phyloP scores from a whole-genome alignment of 2,329 filamentous ascomycete genomes.

The Fusarium drepaniforme region DNA sequence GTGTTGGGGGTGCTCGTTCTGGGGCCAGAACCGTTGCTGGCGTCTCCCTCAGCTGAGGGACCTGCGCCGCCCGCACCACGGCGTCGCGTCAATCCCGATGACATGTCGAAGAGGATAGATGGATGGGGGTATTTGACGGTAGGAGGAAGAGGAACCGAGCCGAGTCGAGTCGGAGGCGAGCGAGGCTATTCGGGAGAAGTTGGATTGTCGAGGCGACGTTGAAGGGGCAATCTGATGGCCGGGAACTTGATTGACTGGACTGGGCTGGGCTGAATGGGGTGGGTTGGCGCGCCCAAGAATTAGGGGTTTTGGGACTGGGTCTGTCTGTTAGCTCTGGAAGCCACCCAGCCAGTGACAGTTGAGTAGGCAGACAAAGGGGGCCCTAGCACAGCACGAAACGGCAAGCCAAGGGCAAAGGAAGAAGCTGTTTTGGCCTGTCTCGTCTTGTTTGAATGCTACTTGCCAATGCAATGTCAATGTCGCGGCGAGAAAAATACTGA shows the following conservation, averaged over 20 bases:
- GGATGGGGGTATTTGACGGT: constrained; percentile 13
- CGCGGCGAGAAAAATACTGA: constrained; percentile 12
- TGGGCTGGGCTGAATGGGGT: constrained; percentile 40
- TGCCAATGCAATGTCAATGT: neutral
- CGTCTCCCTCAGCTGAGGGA: constrained; percentile 65
- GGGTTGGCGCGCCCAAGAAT: constrained; percentile 44
- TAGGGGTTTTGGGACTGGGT: constrained; percentile 43
- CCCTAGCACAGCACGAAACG: constrained; percentile 15
- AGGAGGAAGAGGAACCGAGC: constrained; percentile 18
- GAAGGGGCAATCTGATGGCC: constrained; percentile 41
- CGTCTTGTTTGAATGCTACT: neutral
- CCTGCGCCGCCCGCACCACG: constrained; percentile 79
- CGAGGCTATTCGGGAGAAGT: constrained; percentile 23
- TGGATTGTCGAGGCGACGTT: constrained; percentile 41
- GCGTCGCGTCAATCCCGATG: constrained; percentile 71
- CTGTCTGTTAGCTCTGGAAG: constrained; percentile 27
- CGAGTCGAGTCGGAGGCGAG: constrained; percentile 11
- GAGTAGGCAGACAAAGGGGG: constrained; percentile 6
- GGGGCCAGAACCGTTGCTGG: constrained; percentile 64
- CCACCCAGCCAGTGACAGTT: constrained; percentile 22
- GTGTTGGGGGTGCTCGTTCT: constrained; percentile 68
- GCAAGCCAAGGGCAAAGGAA: neutral
- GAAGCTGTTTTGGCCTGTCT: constrained; percentile 3
- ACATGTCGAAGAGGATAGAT: constrained; percentile 37
- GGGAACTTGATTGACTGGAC: constrained; percentile 37